Conservation (phyloP, 768 basidiomycete species). For the Chiua virens region DNA sequence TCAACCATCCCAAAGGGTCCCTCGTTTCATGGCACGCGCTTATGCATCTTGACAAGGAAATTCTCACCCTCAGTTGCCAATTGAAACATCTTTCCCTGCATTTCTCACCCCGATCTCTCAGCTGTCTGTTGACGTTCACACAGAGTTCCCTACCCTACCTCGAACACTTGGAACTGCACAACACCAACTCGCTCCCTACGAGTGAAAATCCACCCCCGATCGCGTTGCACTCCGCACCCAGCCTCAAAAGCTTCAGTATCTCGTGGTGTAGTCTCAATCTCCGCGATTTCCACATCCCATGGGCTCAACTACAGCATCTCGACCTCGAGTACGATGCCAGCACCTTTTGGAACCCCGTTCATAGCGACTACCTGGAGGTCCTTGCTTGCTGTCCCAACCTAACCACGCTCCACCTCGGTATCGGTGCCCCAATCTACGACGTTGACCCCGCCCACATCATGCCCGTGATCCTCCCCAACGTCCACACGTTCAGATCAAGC, state of each 20-base stretch:
- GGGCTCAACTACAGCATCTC: conserved; percentile 28
- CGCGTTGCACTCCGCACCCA: conserved; percentile 25
- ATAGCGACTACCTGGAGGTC: conserved; percentile 27
- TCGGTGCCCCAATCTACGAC: conserved; percentile 19
- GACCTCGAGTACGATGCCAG: conserved; percentile 29
- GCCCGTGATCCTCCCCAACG: conserved; percentile 26
- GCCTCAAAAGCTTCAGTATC: conserved; percentile 25
- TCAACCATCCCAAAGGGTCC: conserved; percentile 24
- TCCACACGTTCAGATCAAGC: conserved; percentile 28
- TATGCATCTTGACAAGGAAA: conserved; percentile 29
- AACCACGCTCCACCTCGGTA: conserved; percentile 26
- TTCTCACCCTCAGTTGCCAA: conserved; percentile 24
- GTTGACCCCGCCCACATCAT: conserved; percentile 8
- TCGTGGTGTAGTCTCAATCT: conserved; percentile 32
- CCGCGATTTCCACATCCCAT: conserved; percentile 24
- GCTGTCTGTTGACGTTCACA: conserved; percentile 27
- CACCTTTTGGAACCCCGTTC: conserved; percentile 29
- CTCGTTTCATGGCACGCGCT: conserved; percentile 27
- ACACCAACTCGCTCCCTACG: conserved; percentile 22
- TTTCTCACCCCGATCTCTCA: conserved; percentile 26
- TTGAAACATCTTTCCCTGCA: conserved; percentile 19
- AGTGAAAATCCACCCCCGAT: conserved; percentile 27
- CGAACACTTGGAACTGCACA: conserved; percentile 27
- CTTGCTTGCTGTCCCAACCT: conserved; percentile 29
- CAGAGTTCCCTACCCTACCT: conserved; percentile 24